Evolutionary conservation across 2,329 filamentous ascomycete species (phyloP), one percentile per base, ranked within the genome.

Genomic region (Alternaria viburni): DNA sequence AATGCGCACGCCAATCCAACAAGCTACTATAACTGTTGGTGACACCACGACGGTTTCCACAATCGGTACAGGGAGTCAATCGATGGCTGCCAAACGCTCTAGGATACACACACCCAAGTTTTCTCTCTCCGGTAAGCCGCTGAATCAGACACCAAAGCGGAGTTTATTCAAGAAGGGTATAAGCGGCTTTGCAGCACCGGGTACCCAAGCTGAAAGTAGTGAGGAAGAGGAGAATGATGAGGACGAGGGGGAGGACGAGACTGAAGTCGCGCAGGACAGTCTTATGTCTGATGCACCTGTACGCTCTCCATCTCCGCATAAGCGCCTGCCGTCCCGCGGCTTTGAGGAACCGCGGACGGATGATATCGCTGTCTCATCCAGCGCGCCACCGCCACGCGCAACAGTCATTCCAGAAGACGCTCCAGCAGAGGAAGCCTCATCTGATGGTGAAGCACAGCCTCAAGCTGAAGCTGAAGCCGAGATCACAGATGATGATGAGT

Each of bases 21-120:
- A 90, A 55, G 91, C 91, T 19, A 92, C 90, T 2, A 91, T 95
- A 51, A 93, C 90, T 0, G 88, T 95, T 57, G 92, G 91, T 2
- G 85, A 89, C 65, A 86, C 85, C 49, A 92, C 89, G 0, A 85
- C 89, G 6, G 90, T 87, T 0, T 89, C 89, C 19, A 85, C 88
- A 30, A 85, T 93, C 68, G 90, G 90, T 1, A 86, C 70, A 47
- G 6, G 66, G 28, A 86, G 69, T 26, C 61, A 74, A 49, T 70
- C 70, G 3, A 61, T 83, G 54, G 83, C 86, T 54, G 87, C 87
- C 66, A 84, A 79, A 61, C 81, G 77, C 59, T 80, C 81, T 50
- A 78, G 80, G 45, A 81, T 83, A 17, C 79, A 83, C 50, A 78
- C 77, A 11, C 80, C 81, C 10, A 79, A 78, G 50, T 77, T 76